Evolutionary conservation across 768 basidiomycete genomes (phyloP).

Genomic region (Dacryopinax primogenitus): DNA sequence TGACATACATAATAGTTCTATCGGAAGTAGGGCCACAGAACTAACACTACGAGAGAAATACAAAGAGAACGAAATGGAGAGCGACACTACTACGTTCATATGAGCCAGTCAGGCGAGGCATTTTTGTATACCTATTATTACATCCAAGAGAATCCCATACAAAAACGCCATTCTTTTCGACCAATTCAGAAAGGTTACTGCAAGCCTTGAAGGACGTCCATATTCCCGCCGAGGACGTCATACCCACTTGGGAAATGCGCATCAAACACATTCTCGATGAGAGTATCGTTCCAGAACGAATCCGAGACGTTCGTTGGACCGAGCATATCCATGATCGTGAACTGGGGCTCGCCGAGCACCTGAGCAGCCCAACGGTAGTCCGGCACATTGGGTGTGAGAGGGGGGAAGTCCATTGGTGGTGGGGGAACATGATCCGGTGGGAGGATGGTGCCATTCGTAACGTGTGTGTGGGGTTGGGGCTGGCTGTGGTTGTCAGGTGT

Average conservation of each 20-base stretch:
- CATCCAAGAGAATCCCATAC: background rate
- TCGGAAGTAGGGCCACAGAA: constrained; percentile 42
- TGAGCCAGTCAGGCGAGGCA: background rate
- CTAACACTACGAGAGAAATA: background rate
- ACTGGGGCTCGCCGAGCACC: constrained; percentile 3
- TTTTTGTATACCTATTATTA: constrained; percentile 8
- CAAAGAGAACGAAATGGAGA: background rate
- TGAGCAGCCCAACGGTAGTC: constrained; percentile 4
- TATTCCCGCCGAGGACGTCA: background rate
- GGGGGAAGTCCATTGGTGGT: background rate
- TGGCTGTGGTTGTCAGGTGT: background rate
- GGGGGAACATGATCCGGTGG: background rate
- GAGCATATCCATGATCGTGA: background rate
- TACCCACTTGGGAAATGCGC: constrained; percentile 5
- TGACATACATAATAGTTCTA: constrained; percentile 46
- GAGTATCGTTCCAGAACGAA: constrained; percentile 8
- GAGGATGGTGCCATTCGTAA: too few relatives aligned
- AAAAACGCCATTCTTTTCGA: background rate
- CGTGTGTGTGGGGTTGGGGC: too few relatives aligned
- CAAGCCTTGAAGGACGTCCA: constrained; percentile 1
- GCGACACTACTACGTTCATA: background rate
- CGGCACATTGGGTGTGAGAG: background rate
- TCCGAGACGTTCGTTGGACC: background rate
- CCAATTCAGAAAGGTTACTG: background rate
- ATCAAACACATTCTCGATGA: constrained; percentile 8